Conservation (phyloP, 495 filamentous ascomycete genomes). For the Poronia punctata region DNA sequence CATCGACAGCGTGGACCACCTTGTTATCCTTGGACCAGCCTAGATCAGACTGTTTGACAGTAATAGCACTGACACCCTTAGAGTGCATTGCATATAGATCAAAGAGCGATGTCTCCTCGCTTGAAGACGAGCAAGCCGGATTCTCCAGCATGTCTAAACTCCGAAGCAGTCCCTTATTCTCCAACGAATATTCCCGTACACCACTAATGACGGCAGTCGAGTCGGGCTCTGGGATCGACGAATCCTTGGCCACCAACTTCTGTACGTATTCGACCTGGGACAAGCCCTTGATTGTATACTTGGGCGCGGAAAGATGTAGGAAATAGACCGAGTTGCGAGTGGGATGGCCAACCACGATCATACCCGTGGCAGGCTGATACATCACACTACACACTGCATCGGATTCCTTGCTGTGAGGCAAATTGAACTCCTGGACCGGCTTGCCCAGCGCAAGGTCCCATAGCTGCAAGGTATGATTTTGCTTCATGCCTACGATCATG, state of each 20-base stretch:
- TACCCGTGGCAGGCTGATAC: slow-evolving; percentile 83
- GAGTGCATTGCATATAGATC: slow-evolving; percentile 98
- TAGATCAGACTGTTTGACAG: slow-evolving; percentile 77
- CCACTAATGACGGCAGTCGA: slow-evolving; percentile 95
- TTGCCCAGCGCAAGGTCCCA: slow-evolving; percentile 96
- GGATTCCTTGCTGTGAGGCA: slow-evolving; percentile 93
- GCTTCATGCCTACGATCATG: slow-evolving; percentile 94
- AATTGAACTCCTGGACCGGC: slow-evolving; percentile 91
- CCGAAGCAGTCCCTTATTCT: slow-evolving; percentile 77
- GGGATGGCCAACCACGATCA: slow-evolving; percentile 91
- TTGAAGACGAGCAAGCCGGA: slow-evolving; percentile 45
- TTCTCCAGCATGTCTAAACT: slow-evolving; percentile 79
- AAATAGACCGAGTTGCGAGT: slow-evolving; percentile 97
- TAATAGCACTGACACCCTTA: slow-evolving; percentile 81
- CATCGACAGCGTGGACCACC: slow-evolving; percentile 68
- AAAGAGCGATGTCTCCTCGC: slow-evolving; percentile 59
- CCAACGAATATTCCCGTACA: slow-evolving; percentile 87
- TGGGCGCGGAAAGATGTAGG: slow-evolving; percentile 85
- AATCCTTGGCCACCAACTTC: slow-evolving; percentile 64
- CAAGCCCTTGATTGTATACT: slow-evolving; percentile 72
- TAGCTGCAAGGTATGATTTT: slow-evolving; percentile 96
- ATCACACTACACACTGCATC: slow-evolving; percentile 94
- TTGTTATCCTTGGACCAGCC: slow-evolving; percentile 86
- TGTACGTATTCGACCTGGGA: slow-evolving; percentile 82
- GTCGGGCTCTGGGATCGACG: slow-evolving; percentile 70